These are phyloP conservation scores for Solanum sparsipilum DNA, from an alignment of 257 asterid genomes.

Conservation along the genomic window DNA sequence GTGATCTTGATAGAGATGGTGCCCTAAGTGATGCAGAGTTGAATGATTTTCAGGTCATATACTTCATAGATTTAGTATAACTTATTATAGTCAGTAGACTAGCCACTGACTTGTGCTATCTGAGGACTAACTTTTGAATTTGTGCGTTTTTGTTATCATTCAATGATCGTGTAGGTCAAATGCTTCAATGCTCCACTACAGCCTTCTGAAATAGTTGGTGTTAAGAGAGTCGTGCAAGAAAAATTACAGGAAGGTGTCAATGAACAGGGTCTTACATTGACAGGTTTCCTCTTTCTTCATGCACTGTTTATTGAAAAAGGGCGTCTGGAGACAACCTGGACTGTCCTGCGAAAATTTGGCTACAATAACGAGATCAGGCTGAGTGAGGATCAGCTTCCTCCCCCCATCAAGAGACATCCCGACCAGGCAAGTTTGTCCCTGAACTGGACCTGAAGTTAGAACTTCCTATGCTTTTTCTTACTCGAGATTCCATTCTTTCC, in stretches of 20 bases:
- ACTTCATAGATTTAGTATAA: not conserved
- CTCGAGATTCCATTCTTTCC: not conserved
- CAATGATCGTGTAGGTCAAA: slow-evolving; percentile 50
- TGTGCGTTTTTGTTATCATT: not conserved
- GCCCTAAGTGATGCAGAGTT: slow-evolving; percentile 93
- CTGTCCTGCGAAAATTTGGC: slow-evolving; percentile 92
- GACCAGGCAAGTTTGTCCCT: slow-evolving; percentile 57
- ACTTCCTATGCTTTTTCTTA: not conserved
- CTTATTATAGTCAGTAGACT: not conserved
- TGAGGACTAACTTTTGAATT: not conserved
- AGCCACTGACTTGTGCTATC: not conserved
- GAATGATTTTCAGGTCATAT: slow-evolving; percentile 80
- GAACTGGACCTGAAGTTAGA: not conserved
- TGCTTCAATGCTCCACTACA: slow-evolving; percentile 95
- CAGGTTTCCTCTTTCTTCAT: slow-evolving; percentile 94
- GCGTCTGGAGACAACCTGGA: slow-evolving; percentile 95
- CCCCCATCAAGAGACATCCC: slow-evolving; percentile 65
- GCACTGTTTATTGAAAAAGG: slow-evolving; percentile 95
- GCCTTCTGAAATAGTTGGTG: slow-evolving; percentile 87
- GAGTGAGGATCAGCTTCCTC: slow-evolving; percentile 76
- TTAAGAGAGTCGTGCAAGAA: slow-evolving; percentile 93
- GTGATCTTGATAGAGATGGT: slow-evolving; percentile 94
- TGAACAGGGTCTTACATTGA: slow-evolving; percentile 85
- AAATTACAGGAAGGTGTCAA: slow-evolving; percentile 83
- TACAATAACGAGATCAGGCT: slow-evolving; percentile 91